These are phyloP conservation scores for Vigna trinervia DNA, from an alignment of 306 rosid species.

Conservation along the genomic window DNA sequence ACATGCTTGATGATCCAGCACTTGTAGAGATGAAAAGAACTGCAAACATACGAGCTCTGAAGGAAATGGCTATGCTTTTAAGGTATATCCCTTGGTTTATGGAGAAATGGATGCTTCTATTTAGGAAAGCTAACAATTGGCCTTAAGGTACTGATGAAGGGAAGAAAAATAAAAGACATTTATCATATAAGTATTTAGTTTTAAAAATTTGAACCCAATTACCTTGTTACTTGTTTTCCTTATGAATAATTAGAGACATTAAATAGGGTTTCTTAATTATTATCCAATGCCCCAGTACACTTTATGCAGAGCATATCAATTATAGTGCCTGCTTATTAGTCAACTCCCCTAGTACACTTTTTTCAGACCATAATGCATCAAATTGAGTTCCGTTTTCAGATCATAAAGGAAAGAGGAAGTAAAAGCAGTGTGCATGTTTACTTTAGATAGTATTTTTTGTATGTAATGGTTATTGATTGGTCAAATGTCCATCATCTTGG, in stretches of 20 bases:
- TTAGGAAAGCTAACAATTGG: background rate
- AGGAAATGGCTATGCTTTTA: conserved; percentile 93
- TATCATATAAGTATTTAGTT: background rate
- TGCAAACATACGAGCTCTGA: conserved; percentile 86
- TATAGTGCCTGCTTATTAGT: conserved; percentile 7
- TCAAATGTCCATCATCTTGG: conserved; percentile 29
- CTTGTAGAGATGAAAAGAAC: conserved; percentile 85
- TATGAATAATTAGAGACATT: background rate
- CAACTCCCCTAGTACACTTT: background rate
- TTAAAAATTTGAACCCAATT: background rate
- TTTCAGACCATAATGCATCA: conserved; percentile 34
- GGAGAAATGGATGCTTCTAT: conserved; percentile 18
- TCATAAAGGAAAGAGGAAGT: conserved; percentile 19
- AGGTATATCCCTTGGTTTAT: conserved; percentile 61
- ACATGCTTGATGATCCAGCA: conserved; percentile 88
- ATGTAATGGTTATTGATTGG: conserved; percentile 18
- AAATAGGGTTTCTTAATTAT: background rate
- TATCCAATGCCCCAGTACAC: background rate
- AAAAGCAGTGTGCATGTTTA: conserved; percentile 18
- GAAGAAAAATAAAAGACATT: background rate
- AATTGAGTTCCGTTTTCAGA: conserved; percentile 26
- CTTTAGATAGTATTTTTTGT: conserved; percentile 35
- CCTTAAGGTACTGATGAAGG: background rate
- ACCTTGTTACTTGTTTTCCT: background rate
- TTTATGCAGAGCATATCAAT: conserved; percentile 34